Evolutionary conservation across 2,329 filamentous ascomycete species (phyloP), one percentile per base, ranked within the genome.

Genomic region (Sporothrix schenckii): DNA sequence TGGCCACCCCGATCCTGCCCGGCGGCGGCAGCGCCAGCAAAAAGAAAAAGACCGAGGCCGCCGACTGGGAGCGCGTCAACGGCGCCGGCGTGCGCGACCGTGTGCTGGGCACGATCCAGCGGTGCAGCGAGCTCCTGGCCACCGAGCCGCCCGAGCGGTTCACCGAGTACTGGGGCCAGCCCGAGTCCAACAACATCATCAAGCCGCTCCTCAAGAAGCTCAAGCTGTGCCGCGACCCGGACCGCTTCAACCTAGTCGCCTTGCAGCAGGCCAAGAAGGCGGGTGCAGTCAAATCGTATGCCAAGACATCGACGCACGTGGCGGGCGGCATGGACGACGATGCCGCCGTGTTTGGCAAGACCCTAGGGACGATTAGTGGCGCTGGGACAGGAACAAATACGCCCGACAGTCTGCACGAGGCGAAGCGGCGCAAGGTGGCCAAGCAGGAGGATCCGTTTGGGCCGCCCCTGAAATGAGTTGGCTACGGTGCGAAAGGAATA

Each of bases 181-280:
- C 80, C 72, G 86, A 84, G 70, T 80, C 77, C 70, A 80, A 78
- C 74, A 82, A 83, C 67, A 79, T 85, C 30, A 83, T 88, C 74
- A 87, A 86, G 54, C 84, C 85, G 0, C 79, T 92, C 14, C 84
- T 88, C 19, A 88, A 86, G 79, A 93, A 92, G 77, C 82, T 94
- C n/a, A 88, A 87, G 72, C 87, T 85, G 75, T 94, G 91, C 75
- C 84, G 89, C 70, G 91, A 94, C 75, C 91, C 91, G 0, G 89
- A 92, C 74, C 88, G 91, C 70, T 87, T 86, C 56, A 90, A 94
- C 78, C 79, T 94, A 3, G 88, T 93, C 21, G 88, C 88, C 63
- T 80, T 91, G 66, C 89, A 92, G 75, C 85, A 86, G 73, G 87
- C 88, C 24, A 85, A 89, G 75, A 87, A 87, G 63, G 86, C 89